Base-by-base conservation (phyloP, 202 grass and related monocot genomes). In the Panicum hallii region DNA sequence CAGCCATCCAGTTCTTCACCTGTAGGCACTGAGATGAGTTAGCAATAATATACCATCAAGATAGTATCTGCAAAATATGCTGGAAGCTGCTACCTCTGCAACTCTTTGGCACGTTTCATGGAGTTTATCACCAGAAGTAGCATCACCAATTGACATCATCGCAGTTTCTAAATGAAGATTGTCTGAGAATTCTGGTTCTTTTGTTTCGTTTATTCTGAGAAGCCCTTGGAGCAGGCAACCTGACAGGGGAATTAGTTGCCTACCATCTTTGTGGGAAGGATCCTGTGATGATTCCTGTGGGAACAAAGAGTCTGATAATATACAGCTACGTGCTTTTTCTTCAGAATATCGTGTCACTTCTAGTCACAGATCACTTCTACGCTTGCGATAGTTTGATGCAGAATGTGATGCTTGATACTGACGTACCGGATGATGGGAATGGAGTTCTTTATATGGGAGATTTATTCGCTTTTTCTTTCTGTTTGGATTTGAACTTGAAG, bases 21-120 rank as follows among this genome's bases (percentile, higher is more conserved):
- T 81, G 62, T 30, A 44, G 34, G 4, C 20, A 60, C 76, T 61
- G 63, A 75, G 16, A 53, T 69, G 19, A 61, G 11, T 38, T 34
- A 45, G 41, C 9, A 75, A 74, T 6, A 53, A 56, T 34, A 82
- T 38, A 5, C 2, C 16, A 63, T 48, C 34, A 79, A 63, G 36
- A 34, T 63, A 63, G 5, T 16, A 63, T 15, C 61, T 66, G 48
- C 1, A 54, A 58, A 28, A 65, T 38, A 79, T 54, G 7, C 52
- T 57, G 68, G 52, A 49, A 72, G 46, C 7, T 14, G 63, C 67
- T 44, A 88, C 72, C 87, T 79, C 41, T 73, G n/a, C 58, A 67
- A 58, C 13, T 79, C 75, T 3, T 80, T 69, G 26, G 62, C 17
- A 75, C 2, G n/a, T 70, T 50, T 69, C 71, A 26, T 60, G 15